Evolutionary conservation across 192 early-diverging fungal genomes (phyloP).

Genomic region (Entomortierella beljakovae): DNA sequence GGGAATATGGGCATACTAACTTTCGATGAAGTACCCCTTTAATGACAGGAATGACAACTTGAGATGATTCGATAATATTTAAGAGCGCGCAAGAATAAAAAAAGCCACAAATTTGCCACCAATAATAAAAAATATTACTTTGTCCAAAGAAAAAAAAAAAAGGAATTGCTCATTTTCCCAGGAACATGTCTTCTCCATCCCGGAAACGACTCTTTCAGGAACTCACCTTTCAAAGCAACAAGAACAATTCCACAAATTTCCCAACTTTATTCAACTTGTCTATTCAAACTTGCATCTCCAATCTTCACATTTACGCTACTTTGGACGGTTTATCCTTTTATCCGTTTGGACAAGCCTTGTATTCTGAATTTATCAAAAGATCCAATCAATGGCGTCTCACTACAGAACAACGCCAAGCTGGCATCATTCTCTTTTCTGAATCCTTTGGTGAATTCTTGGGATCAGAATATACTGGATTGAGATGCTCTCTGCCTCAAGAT

Average conservation of each 20-base stretch:
- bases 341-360: slow-evolving; percentile 42
- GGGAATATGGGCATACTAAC: no score
- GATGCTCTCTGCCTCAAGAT: slow-evolving; percentile 23
- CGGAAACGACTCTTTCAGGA: slow-evolving; percentile 23
- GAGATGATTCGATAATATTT: no score
- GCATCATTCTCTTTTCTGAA: slow-evolving; percentile 35
- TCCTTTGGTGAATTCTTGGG: slow-evolving; percentile 34
- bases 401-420: slow-evolving; percentile 38
- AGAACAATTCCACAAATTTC: slow-evolving; percentile 10
- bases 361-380: slow-evolving; percentile 8
- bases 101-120: no score
- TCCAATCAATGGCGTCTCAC: slow-evolving; percentile 30
- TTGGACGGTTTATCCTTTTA: slow-evolving; percentile 29
- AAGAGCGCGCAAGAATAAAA: no score
- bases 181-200: slow-evolving; percentile 25
- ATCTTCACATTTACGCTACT: slow-evolving; percentile 36
- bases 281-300: slow-evolving; percentile 35
- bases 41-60: no score
- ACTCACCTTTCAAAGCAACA: neutral
- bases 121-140: no score
- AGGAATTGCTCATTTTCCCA: no score
- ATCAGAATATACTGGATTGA: slow-evolving; percentile 35
- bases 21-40: no score
- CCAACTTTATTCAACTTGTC: slow-evolving; percentile 35
- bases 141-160: neutral